Base-by-base conservation (phyloP, 495 filamentous ascomycete genomes). In the Xylaria scruposa region DNA sequence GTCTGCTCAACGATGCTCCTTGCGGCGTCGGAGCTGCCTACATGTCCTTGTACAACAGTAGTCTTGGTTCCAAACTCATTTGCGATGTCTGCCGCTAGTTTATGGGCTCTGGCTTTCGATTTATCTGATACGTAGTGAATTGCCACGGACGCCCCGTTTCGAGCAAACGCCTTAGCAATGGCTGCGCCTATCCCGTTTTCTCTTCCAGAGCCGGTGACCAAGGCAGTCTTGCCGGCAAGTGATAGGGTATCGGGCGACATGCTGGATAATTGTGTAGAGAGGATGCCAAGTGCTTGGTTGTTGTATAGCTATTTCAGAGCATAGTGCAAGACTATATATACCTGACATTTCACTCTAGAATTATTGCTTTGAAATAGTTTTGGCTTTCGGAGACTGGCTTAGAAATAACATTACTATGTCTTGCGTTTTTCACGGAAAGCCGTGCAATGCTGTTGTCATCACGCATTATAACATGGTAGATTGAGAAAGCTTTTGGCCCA, bases 181-280 rank as follows among this genome's bases (percentile, higher is more conserved):
- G 76, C 78, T 1, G 82, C 81, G 3, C 84, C 83, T 40, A 86
- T 84, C 3, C 83, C 84, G 53, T 76, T 83, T 13, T 78, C 70
- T 61, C 72, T 58, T 72, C 83, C 66, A 70, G 79, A 83, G 0
- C 84, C 84, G 7, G 85, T 88, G 61, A 88, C 76, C n/a, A 87
- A 82, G 70, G 85, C 85, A 31, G 81, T 70, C 71, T 87, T 88
- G 31, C 83, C 84, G 17, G 76, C 67, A 24, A 88, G 82, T 2
- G 80, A 81, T 40, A 80, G 72, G 51, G 58, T 60, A 38, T 60
- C 58, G 3, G 58, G 58, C 8, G 58, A 60, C 58, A 60, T 60
- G 19, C 2, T 60, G 58, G 31, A 38, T 9, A 21, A n/a, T 3
- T 38, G 1, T 60, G 9, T 19, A 19, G 38, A 60, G 31, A 60